A percentile compares a stretch with the other conserved stretches of the same genome.
phyloP scores from a whole-genome alignment of 208 protist genomes.

The Crithidia acanthocephali region DNA sequence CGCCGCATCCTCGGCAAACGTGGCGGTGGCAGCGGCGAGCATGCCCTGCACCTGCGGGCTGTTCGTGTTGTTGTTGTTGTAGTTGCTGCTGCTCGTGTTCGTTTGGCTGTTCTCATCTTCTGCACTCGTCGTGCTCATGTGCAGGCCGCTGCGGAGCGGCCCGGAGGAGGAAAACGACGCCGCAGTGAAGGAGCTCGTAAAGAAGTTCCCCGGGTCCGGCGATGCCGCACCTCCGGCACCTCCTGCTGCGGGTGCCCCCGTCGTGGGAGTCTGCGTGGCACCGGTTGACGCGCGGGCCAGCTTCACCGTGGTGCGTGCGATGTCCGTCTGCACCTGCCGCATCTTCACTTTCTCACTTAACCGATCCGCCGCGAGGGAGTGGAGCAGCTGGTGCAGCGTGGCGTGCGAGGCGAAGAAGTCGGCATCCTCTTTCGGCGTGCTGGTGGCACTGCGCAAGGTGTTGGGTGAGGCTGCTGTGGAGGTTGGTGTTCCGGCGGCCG shows the following conservation, averaged over 20 bases:
- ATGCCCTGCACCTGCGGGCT: conserved; percentile 21
- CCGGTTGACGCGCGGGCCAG: conserved; percentile 1
- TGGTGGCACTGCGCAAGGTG: conserved; percentile 2
- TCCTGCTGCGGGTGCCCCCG: background rate
- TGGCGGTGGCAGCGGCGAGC: conserved; percentile 23
- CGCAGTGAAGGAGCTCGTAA: background rate
- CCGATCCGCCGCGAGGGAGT: conserved; percentile 31
- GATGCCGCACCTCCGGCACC: background rate
- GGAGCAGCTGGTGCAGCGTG: conserved; percentile 34
- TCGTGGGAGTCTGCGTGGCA: no score
- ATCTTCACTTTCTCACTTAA: conserved; percentile 29
- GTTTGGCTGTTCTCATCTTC: background rate
- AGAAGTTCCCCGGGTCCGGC: conserved; percentile 3
- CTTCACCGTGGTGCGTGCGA: conserved; percentile 23
- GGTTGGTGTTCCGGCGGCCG: background rate
- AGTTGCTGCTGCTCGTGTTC: background rate
- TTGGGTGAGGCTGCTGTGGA: background rate
- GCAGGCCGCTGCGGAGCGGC: background rate
- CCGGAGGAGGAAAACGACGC: background rate
- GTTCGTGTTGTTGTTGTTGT: conserved; percentile 5
- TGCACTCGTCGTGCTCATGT: background rate
- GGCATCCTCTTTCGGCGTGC: conserved; percentile 34
- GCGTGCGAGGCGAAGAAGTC: conserved; percentile 24
- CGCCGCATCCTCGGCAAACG: conserved; percentile 29
- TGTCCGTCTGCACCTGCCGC: conserved; percentile 15